Percentiles rank a stretch among this genome's conserved stretches.
Conservation (phyloP, 176 grass and related monocot genomes). For the Oryza meyeriana region DNA sequence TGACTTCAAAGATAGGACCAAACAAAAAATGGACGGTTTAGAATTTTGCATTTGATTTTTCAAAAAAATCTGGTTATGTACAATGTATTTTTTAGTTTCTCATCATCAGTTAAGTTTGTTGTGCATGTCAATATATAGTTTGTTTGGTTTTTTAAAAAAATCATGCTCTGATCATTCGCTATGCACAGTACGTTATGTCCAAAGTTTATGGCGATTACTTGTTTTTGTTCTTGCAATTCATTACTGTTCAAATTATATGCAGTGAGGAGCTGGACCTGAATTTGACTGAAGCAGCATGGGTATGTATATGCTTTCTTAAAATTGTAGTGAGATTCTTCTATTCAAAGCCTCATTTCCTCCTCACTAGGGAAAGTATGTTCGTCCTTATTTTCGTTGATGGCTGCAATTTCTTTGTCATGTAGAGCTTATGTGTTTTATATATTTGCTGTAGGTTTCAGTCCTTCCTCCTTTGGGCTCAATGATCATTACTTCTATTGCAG, state of each 20-base stretch:
- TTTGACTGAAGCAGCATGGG: constrained; percentile 96
- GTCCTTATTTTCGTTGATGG: constrained; percentile 8
- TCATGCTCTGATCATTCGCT: neutral
- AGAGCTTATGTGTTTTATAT: constrained; percentile 26
- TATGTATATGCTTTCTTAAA: constrained; percentile 38
- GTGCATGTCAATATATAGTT: neutral
- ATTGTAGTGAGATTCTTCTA: constrained; percentile 12
- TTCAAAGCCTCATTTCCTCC: neutral
- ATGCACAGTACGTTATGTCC: neutral
- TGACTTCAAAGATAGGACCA: neutral
- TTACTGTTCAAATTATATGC: constrained; percentile 28
- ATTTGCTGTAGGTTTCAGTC: constrained; percentile 72
- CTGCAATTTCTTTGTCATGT: neutral
- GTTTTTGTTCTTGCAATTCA: neutral
- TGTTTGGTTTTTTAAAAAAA: too few relatives aligned
- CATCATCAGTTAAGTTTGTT: neutral
- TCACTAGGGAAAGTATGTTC: neutral
- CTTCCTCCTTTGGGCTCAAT: constrained; percentile 95
- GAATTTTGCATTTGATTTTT: neutral
- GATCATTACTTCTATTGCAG: constrained; percentile 86
- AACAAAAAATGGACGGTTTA: neutral
- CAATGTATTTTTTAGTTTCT: neutral
- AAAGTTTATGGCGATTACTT: neutral
- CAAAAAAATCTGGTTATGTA: constrained; percentile 4
- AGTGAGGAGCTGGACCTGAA: constrained; percentile 96